Evolutionary conservation across 371 early-diverging fungal genomes (phyloP).

Genomic region (Zychaea mexicana): DNA sequence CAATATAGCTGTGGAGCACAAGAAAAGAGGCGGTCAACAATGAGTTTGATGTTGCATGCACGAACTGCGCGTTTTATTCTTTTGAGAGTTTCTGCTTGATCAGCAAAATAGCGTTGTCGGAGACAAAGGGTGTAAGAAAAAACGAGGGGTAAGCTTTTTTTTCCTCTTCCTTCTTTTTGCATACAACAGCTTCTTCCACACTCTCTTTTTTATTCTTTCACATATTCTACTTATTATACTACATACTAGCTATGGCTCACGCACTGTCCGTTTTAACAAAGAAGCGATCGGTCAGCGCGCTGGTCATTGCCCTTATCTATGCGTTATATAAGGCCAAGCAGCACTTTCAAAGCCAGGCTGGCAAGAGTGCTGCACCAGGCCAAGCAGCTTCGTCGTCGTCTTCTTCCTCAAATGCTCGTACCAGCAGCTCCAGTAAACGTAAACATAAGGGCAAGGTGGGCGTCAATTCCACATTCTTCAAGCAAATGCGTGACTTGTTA

Average conservation of each 20-base stretch:
- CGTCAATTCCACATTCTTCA: slow-evolving; percentile 71
- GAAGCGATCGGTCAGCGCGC: slow-evolving; percentile 30
- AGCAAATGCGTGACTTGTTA: slow-evolving; percentile 77
- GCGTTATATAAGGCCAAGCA: slow-evolving; percentile 36
- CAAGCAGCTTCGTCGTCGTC: too few relatives aligned
- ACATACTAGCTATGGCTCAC: slow-evolving; percentile 27
- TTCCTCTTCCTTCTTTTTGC: too few relatives aligned
- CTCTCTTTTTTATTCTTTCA: slow-evolving; percentile 1
- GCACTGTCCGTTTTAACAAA: slow-evolving; percentile 34
- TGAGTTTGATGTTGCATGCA: too few relatives aligned
- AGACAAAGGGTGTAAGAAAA: too few relatives aligned
- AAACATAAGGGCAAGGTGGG: slow-evolving; percentile 50
- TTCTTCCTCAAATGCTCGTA: too few relatives aligned
- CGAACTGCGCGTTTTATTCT: too few relatives aligned
- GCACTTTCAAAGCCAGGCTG: slow-evolving; percentile 24
- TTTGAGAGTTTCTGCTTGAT: too few relatives aligned
- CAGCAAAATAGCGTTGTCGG: too few relatives aligned
- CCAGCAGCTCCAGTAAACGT: slow-evolving; percentile 5
- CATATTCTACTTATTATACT: background rate
- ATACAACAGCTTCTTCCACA: too few relatives aligned
- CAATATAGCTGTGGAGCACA: too few relatives aligned
- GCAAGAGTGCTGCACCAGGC: background rate
- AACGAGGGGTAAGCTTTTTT: too few relatives aligned
- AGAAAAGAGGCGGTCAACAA: too few relatives aligned
- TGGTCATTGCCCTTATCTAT: slow-evolving; percentile 41